Conservation (phyloP, 768 basidiomycete genomes). For the Serendipita vermifera region DNA sequence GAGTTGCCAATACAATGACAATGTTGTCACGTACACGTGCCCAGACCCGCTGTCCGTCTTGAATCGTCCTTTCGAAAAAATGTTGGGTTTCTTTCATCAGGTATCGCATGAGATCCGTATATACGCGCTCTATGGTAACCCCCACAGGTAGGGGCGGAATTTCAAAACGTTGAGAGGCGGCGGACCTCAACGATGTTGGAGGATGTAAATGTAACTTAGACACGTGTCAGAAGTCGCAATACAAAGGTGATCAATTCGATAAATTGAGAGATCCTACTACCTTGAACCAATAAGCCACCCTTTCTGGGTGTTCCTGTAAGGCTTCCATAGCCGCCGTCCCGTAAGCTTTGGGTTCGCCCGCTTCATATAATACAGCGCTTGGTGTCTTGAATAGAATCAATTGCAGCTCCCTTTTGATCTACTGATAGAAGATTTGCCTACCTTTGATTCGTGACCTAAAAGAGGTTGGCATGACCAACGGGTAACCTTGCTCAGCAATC, state of each 20-base stretch:
- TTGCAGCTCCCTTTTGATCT: no score
- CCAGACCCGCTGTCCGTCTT: conserved; percentile 1
- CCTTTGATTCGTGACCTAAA: no score
- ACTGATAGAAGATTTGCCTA: no score
- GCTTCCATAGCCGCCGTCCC: background rate
- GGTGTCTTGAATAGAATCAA: no score
- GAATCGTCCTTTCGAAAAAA: background rate
- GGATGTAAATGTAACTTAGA: conserved; percentile 2
- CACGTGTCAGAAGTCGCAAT: no score
- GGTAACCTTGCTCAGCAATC: no score
- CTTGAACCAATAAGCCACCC: conserved; percentile 1
- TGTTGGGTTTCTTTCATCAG: background rate
- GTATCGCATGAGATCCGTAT: conserved; percentile 8
- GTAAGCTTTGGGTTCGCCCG: background rate
- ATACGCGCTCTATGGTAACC: conserved; percentile 7
- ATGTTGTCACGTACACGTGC: background rate
- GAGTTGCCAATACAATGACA: background rate
- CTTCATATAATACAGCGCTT: background rate
- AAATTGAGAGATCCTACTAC: no score
- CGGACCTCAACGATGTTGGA: background rate
- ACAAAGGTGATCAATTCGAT: no score
- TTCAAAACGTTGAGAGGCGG: background rate
- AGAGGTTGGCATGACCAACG: no score
- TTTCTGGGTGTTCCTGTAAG: background rate
- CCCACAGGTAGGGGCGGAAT: conserved; percentile 4